phyloP scores from a whole-genome alignment of 192 early-diverging fungal genomes.

The Rhizophagus prolifer region DNA sequence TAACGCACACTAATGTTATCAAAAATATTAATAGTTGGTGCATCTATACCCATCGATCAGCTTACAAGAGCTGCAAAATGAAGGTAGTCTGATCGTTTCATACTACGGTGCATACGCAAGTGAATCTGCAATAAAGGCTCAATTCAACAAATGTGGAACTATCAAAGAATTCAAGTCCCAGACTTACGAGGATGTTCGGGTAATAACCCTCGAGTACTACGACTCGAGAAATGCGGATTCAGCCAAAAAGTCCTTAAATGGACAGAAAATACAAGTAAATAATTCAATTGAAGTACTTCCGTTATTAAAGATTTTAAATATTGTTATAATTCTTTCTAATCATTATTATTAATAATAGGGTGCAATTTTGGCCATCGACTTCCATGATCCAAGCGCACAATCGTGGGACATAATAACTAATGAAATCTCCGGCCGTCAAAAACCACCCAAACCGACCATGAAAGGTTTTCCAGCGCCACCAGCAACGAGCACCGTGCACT shows the following conservation, averaged over 20 bases:
- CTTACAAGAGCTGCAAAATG: neutral
- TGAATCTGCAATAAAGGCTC: neutral
- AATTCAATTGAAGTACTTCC: neutral
- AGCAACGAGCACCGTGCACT: conserved; percentile 13
- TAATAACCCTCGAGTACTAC: conserved; percentile 41
- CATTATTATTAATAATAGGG: neutral
- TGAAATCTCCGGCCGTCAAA: neutral
- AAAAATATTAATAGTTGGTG: neutral
- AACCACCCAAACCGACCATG: neutral
- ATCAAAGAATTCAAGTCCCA: neutral
- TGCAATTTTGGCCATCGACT: neutral
- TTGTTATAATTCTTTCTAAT: neutral
- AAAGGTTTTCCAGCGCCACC: neutral
- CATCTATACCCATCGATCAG: neutral
- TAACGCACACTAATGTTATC: neutral
- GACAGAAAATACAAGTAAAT: conserved; percentile 36
- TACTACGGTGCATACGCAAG: neutral
- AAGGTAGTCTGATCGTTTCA: neutral
- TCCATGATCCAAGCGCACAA: neutral
- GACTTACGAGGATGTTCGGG: neutral
- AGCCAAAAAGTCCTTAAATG: conserved; percentile 36
- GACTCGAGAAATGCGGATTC: conserved; percentile 46
- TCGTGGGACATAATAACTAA: conserved; percentile 1
- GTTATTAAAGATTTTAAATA: neutral
- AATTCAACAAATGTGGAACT: neutral